Conservation (phyloP, 768 basidiomycete genomes). For the Xerocomus brunneocitrinus region DNA sequence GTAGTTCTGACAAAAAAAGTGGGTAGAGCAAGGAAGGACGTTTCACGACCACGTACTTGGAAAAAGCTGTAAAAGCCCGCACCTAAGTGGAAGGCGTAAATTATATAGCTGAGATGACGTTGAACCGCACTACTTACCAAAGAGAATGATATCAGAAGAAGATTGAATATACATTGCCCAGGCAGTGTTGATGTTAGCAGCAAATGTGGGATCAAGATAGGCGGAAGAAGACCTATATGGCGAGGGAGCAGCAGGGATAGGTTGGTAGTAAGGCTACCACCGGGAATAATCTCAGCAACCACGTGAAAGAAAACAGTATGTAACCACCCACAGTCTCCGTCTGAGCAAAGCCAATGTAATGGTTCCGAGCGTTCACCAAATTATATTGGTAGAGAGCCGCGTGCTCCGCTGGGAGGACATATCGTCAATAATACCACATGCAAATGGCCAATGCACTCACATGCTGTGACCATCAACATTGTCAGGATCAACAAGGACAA, state of each 20-base stretch:
- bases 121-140: conserved; percentile 25
- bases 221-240: conserved; percentile 36
- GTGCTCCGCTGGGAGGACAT: conserved; percentile 36
- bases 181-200: not conserved
- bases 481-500: not conserved
- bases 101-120: not conserved
- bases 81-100: conserved; percentile 17
- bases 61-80: conserved; percentile 47
- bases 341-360: conserved; percentile 49
- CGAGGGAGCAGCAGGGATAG: conserved; percentile 37
- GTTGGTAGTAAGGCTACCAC: conserved; percentile 46
- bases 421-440: not conserved
- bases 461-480: conserved; percentile 7
- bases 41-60: conserved; percentile 22
- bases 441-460: conserved; percentile 4
- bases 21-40: not conserved
- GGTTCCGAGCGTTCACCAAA: conserved; percentile 38
- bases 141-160: conserved; percentile 40
- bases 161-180: conserved; percentile 23
- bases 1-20: conserved; percentile 41
- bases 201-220: conserved; percentile 38
- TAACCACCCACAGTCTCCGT: conserved; percentile 41
- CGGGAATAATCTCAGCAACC: not conserved
- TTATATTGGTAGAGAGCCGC: conserved; percentile 45
- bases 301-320: not conserved